Conservation (phyloP, 2,329 filamentous ascomycete genomes). For the Malbranchea zuffiana region DNA sequence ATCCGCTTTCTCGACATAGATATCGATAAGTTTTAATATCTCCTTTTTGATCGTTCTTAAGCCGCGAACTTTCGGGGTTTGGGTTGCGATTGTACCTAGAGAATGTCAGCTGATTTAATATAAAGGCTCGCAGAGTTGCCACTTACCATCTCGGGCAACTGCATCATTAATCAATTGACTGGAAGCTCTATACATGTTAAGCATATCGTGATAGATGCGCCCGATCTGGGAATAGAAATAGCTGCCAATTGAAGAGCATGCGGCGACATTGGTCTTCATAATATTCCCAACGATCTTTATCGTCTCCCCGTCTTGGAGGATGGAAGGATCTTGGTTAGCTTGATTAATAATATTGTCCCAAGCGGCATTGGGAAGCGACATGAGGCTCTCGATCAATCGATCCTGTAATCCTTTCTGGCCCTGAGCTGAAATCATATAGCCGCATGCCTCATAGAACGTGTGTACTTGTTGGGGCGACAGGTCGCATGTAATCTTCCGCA, state of each 20-base stretch:
- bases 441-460: constrained; percentile 97
- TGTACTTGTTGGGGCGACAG: constrained; percentile 94
- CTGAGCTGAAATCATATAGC: constrained; percentile 97
- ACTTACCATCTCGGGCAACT: constrained; percentile 66
- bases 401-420: constrained; percentile 93
- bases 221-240: constrained; percentile 99
- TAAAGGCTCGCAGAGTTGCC: constrained; percentile 1
- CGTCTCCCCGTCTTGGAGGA: constrained; percentile 82
- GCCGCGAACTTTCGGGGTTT: constrained; percentile 92
- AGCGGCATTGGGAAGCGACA: constrained; percentile 84
- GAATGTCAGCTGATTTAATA: constrained; percentile 14
- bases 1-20: constrained; percentile 95
- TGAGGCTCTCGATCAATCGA: constrained; percentile 77
- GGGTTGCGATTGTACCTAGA: constrained; percentile 78
- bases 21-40: constrained; percentile 95
- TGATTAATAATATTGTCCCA: constrained; percentile 92
- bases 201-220: constrained; percentile 94
- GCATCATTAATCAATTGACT: constrained; percentile 91
- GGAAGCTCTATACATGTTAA: constrained; percentile 98
- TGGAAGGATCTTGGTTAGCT: constrained; percentile 72
- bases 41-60: constrained; percentile 98
- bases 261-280: constrained; percentile 99
- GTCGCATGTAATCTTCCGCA: constrained; percentile 92
- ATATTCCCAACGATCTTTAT: constrained; percentile 99
- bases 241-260: constrained; percentile 86